phyloP scores from a whole-genome alignment of 2,329 filamentous ascomycete genomes.

The Chrysoporthe austroafricana region DNA sequence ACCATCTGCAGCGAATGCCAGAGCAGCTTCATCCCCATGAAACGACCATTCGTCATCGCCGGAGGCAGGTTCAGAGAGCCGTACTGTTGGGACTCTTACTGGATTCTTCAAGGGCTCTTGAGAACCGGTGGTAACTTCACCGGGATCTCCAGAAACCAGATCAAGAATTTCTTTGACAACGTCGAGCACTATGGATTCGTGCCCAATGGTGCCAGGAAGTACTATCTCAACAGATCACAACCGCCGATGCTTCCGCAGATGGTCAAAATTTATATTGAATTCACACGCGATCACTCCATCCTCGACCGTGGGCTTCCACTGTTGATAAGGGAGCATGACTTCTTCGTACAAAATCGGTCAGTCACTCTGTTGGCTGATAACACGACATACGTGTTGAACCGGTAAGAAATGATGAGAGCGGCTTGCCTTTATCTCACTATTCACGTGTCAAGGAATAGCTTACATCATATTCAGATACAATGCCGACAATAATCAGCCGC shows the following conservation, averaged over 20 bases:
- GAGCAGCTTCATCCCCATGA: conserved; percentile 67
- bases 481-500: conserved; percentile 64
- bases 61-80: conserved; percentile 72
- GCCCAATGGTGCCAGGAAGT: conserved; percentile 68
- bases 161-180: conserved; percentile 72
- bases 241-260: conserved; percentile 69
- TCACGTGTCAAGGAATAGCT: no score
- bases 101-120: conserved; percentile 68
- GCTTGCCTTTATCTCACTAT: no score
- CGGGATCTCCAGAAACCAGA: conserved; percentile 66
- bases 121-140: conserved; percentile 67
- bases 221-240: conserved; percentile 71
- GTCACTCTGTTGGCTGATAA: no score
- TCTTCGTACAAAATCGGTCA: no score
- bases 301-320: no score
- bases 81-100: conserved; percentile 75
- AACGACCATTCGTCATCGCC: conserved; percentile 71
- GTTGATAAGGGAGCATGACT: no score
- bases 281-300: no score
- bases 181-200: conserved; percentile 68
- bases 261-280: no score
- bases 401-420: no score
- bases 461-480: no score
- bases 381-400: no score
- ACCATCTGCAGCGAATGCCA: conserved; percentile 62